A percentile compares a stretch with the other conserved stretches of the same genome.
phyloP scores from a whole-genome alignment of 139 green algal species.

The Trebouxia sp. region DNA sequence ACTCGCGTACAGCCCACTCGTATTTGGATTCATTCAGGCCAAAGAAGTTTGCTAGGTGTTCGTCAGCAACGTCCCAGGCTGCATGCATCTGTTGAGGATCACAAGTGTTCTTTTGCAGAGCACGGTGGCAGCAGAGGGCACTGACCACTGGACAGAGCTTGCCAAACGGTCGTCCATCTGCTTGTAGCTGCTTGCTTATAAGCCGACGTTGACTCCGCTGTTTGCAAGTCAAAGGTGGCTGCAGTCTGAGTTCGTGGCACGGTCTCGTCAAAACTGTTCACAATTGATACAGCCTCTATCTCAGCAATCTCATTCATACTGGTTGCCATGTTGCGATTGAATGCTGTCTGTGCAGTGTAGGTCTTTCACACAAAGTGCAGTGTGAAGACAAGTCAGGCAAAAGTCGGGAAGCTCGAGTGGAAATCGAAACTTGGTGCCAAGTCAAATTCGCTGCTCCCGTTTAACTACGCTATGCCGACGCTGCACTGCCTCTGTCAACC shows the following conservation, averaged over 20 bases:
- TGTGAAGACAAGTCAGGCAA: background rate
- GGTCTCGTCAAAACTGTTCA: background rate
- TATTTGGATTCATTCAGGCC: constrained; percentile 30
- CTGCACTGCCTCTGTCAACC: too few relatives aligned
- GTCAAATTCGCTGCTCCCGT: too few relatives aligned
- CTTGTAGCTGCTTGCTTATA: background rate
- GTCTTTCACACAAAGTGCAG: background rate
- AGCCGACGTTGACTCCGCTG: background rate
- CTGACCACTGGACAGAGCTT: constrained; percentile 5
- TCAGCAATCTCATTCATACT: background rate
- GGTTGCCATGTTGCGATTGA: background rate
- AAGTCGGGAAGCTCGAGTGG: too few relatives aligned
- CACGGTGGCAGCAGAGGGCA: background rate
- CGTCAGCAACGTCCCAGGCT: constrained; percentile 25
- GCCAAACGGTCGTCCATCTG: background rate
- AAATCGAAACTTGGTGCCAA: too few relatives aligned
- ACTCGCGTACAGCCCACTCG: constrained; percentile 29
- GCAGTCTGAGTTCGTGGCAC: background rate
- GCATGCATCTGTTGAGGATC: background rate
- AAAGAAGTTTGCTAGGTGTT: constrained; percentile 28
- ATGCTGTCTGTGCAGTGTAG: too few relatives aligned
- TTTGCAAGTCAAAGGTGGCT: background rate
- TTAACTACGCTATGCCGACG: too few relatives aligned
- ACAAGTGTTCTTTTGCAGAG: too few relatives aligned
- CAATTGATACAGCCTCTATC: background rate